Conservation (phyloP, 164 flowering plant species). For the Amborella trichopoda region DNA sequence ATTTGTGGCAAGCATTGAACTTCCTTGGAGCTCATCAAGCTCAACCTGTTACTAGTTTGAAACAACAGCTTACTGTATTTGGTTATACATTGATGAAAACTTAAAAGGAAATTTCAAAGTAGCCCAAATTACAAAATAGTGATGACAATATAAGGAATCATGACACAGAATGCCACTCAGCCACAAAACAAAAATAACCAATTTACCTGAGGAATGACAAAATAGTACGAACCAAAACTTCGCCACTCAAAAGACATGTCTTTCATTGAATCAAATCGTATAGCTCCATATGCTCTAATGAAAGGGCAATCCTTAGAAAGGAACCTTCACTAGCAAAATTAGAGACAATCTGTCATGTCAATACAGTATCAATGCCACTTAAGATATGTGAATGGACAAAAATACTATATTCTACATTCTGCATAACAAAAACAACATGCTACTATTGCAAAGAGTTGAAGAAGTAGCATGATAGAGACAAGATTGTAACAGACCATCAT, state of each 20-base stretch:
- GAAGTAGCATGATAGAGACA: too few species aligned
- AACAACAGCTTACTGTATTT: background rate
- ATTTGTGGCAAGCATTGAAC: constrained; percentile 65
- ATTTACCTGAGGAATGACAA: constrained; percentile 79
- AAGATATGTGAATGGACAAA: too few species aligned
- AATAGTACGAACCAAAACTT: constrained; percentile 81
- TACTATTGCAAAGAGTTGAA: too few species aligned
- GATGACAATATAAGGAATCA: background rate
- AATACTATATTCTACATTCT: too few species aligned
- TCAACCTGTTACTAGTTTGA: constrained; percentile 51
- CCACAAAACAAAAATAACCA: constrained; percentile 4
- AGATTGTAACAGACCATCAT: too few species aligned
- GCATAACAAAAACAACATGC: too few species aligned
- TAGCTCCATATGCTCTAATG: constrained; percentile 91
- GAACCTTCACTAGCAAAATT: constrained; percentile 48
- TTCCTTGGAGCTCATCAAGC: constrained; percentile 81
- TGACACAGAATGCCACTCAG: background rate
- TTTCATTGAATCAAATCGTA: constrained; percentile 74
- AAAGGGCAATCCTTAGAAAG: constrained; percentile 64
- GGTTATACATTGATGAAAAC: background rate
- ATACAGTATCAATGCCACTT: too few species aligned
- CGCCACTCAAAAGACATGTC: constrained; percentile 66
- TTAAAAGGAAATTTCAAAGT: too few species aligned
- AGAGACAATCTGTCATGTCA: too few species aligned
- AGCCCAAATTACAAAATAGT: background rate